Percentiles rank a stretch among this genome's conserved stretches.
Conservation (phyloP, 106 monocot genomes). For the Acorus gramineus region DNA sequence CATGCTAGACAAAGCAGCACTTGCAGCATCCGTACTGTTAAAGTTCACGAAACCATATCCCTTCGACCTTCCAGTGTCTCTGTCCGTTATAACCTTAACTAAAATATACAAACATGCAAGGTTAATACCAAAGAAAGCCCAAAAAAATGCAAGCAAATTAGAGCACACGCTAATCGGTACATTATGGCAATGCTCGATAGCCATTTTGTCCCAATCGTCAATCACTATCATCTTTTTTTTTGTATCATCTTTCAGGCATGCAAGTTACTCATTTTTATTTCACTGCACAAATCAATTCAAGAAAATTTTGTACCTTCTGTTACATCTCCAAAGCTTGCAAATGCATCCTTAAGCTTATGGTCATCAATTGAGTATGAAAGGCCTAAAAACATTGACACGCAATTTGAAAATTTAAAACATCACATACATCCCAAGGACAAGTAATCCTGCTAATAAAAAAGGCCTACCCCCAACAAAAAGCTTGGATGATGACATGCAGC, state of each 20-base stretch:
- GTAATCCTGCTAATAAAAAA: not conserved
- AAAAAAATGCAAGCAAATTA: not conserved
- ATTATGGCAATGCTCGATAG: too few relatives aligned
- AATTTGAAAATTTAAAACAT: not conserved
- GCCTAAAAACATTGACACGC: conserved; percentile 22
- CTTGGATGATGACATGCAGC: conserved; percentile 42
- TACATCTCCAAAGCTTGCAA: conserved; percentile 64
- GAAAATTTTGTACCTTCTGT: conserved; percentile 42
- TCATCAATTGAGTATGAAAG: conserved; percentile 71
- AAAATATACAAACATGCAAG: conserved; percentile 4
- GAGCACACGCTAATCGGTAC: not conserved
- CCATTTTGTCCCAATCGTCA: too few relatives aligned
- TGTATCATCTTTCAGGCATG: too few relatives aligned
- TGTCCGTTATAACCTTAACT: conserved; percentile 77
- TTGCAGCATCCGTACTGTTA: conserved; percentile 51
- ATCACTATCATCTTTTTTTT: too few relatives aligned
- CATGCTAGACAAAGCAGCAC: conserved; percentile 59
- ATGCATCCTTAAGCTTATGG: conserved; percentile 62
- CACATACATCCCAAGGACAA: not conserved
- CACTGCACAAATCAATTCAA: too few relatives aligned
- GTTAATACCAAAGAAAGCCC: not conserved
- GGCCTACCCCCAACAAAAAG: conserved; percentile 69
- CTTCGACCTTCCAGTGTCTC: conserved; percentile 80
- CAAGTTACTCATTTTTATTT: too few relatives aligned
- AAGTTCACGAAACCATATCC: conserved; percentile 91